Evolutionary conservation across 2,329 filamentous ascomycete genomes (phyloP), one percentile per base, ranked within the genome.

Genomic region (Metarhizium rileyi): DNA sequence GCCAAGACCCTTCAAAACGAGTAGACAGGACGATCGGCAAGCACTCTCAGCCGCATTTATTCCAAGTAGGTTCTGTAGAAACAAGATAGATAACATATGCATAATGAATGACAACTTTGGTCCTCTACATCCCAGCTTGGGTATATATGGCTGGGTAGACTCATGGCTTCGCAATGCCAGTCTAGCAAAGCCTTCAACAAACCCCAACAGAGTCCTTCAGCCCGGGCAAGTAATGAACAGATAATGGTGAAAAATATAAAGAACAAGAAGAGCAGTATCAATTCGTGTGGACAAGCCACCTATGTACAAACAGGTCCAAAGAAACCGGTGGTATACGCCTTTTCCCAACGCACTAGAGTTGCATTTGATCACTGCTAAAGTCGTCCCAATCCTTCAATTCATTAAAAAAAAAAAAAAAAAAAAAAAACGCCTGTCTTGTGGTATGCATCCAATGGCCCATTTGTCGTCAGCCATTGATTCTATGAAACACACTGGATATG

Each of bases 391-490:
- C 38, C 38, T 28, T 26, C 20, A 40, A 40, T 22, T 22, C n/a
- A 22, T 22, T 7, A 30, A 30, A 27, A 50, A 36, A 25, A 28
- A 27, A 36, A 26, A 47, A 48, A 23, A 8, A 22, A 43, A 48
- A 42, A 42, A 47, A 25, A 30, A 52, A 51, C 38, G 47, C 47
- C 41, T 22, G 18, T 22, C 18, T 26, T 35, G 27, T 27, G 35
- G n/a, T 48, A 50, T 52, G 36, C 48, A 48, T 45, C 36, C 40
- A 48, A 54, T 47, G 35, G 25, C 28, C 33, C 40, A 50, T 20
- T n/a, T 18, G 4, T 1, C 6, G 16, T 44, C 3, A n/a, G 10
- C 28, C 20, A 38, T 27, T 18, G 28, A 30, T 41, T 48, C 38
- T 38, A 27, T 30, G 14, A n/a, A 22, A 25, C 20, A 8, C 14